Percentiles rank a stretch among this genome's conserved stretches.
phyloP scores from a whole-genome alignment of 345 rosid species.

The Sonneratia caseolaris region DNA sequence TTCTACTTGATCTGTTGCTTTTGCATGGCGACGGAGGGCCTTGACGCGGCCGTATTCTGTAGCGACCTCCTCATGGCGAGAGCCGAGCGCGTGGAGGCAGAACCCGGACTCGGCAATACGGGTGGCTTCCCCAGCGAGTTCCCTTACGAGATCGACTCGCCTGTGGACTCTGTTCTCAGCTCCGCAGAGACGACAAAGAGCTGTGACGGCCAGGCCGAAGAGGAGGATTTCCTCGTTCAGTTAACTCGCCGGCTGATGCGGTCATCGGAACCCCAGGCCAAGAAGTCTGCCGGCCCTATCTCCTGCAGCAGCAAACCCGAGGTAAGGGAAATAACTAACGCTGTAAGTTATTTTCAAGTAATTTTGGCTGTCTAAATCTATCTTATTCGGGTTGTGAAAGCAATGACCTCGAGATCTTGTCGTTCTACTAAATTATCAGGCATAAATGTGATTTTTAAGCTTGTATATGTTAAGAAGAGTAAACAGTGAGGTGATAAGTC shows the following conservation, averaged over 20 bases:
- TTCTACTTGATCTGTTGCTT: neutral
- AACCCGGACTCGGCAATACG: constrained; percentile 6
- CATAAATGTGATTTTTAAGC: too few species aligned
- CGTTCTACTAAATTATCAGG: too few species aligned
- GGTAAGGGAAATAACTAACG: constrained; percentile 11
- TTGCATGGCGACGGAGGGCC: constrained; percentile 30
- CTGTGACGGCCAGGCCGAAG: constrained; percentile 39
- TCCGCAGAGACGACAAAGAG: constrained; percentile 19
- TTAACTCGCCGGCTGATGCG: constrained; percentile 54
- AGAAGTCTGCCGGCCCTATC: constrained; percentile 25
- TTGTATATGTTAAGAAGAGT: too few species aligned
- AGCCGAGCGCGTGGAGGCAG: neutral
- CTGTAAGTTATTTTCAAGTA: too few species aligned
- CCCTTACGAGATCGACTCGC: constrained; percentile 56
- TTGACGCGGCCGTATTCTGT: constrained; percentile 31
- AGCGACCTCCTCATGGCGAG: neutral
- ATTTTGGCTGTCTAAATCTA: too few species aligned
- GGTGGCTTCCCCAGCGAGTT: constrained; percentile 44
- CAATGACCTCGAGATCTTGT: too few species aligned
- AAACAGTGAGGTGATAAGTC: neutral
- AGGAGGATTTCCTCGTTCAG: constrained; percentile 48
- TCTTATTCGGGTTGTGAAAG: too few species aligned
- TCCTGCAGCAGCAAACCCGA: constrained; percentile 17
- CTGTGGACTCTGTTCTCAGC: constrained; percentile 35
- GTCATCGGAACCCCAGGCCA: constrained; percentile 23